These are phyloP conservation scores for Melaleuca quinquenervia DNA, from an alignment of 345 rosid genomes.

Conservation along the genomic window DNA sequence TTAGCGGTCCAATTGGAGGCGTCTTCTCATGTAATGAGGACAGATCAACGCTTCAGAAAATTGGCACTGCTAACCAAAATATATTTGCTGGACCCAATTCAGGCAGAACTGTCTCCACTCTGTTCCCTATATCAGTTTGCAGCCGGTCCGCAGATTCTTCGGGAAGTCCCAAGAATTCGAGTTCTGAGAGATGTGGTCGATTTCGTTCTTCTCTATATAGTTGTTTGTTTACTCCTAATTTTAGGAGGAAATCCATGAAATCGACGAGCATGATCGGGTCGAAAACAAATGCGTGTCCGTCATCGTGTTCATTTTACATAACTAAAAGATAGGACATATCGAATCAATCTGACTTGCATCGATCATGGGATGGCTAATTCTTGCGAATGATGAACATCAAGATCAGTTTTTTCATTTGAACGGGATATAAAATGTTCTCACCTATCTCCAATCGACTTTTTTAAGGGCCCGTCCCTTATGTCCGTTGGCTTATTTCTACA, in stretches of 20 bases:
- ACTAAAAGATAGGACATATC: too few species aligned
- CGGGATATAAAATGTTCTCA: too few species aligned
- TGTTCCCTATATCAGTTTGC: background rate
- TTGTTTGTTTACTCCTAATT: background rate
- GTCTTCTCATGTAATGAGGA: background rate
- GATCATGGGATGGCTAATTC: too few species aligned
- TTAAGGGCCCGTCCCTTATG: too few species aligned
- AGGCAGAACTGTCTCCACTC: background rate
- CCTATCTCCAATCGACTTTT: too few species aligned
- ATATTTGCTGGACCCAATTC: background rate
- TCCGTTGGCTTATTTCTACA: too few species aligned
- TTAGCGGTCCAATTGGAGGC: background rate
- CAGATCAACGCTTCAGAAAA: background rate
- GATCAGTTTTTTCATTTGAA: too few species aligned
- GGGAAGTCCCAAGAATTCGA: background rate
- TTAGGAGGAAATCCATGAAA: background rate
- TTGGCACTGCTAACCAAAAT: background rate
- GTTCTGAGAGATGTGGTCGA: background rate
- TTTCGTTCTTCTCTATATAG: background rate
- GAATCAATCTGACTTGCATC: too few species aligned
- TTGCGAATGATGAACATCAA: too few species aligned
- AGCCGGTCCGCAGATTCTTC: background rate
- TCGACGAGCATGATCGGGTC: background rate
- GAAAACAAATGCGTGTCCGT: background rate
- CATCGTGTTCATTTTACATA: background rate